Conservation (phyloP, 495 filamentous ascomycete species). For the Hypoxylon rickii region DNA sequence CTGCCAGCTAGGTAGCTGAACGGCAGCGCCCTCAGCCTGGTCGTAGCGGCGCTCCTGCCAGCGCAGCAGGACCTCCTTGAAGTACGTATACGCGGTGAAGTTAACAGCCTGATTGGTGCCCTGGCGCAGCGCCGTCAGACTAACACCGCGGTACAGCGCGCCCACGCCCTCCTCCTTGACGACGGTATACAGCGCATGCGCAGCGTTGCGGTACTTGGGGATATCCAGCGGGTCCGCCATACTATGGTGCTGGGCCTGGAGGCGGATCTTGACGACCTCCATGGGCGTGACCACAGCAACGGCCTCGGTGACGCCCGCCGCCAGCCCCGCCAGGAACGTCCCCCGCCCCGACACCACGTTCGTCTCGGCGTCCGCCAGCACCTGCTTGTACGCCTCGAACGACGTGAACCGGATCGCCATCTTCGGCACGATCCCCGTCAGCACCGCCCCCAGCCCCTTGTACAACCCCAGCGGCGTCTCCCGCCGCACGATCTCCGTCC, state of each 20-base stretch:
- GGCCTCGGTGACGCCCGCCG: constrained; percentile 93
- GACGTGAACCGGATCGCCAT: constrained; percentile 99
- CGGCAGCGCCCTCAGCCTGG: constrained; percentile 34
- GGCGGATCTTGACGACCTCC: constrained; percentile 97
- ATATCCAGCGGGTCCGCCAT: constrained; percentile 90
- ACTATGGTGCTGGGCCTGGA: constrained; percentile 95
- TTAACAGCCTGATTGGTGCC: constrained; percentile 98
- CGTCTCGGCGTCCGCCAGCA: constrained; percentile 72
- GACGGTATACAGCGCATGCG: constrained; percentile 92
- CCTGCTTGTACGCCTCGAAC: constrained; percentile 92
- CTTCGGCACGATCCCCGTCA: constrained; percentile 97
- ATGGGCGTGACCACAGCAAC: constrained; percentile 96
- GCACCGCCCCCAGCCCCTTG: constrained; percentile 93
- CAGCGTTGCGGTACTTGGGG: constrained; percentile 96
- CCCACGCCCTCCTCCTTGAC: constrained; percentile 86
- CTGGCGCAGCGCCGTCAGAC: constrained; percentile 89
- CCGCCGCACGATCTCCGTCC: constrained; percentile 80
- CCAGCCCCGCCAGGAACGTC: constrained; percentile 89
- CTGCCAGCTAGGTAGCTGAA: constrained; percentile 80
- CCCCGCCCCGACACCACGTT: constrained; percentile 70
- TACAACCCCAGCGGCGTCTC: constrained; percentile 94
- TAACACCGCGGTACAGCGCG: constrained; percentile 89
- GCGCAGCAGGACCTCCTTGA: constrained; percentile 76
- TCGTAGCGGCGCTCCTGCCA: constrained; percentile 57
- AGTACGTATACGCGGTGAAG: constrained; percentile 96